Evolutionary conservation across 495 filamentous ascomycete genomes (phyloP).

Genomic region (Penicillium diatomitis): DNA sequence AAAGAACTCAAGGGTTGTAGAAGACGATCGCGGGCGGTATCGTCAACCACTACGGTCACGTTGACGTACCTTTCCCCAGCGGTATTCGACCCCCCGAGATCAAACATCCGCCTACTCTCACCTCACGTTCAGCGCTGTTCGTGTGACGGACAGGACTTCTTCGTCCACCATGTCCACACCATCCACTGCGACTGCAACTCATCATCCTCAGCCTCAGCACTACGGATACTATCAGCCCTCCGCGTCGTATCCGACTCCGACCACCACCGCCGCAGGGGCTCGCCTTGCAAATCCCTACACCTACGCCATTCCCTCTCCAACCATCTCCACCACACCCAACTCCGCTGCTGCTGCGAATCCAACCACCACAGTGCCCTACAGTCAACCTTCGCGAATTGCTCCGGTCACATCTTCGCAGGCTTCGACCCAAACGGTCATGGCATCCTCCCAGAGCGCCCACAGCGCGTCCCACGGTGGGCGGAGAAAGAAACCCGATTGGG

Average conservation of each 20-base stretch:
- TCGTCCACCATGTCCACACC: conserved; percentile 68
- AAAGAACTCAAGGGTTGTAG: no score
- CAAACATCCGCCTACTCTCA: conserved; percentile 53
- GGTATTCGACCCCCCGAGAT: conserved; percentile 3
- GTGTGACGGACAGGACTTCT: conserved; percentile 24
- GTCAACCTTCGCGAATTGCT: conserved; percentile 25
- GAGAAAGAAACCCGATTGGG: conserved; percentile 67
- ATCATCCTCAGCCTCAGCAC: conserved; percentile 56
- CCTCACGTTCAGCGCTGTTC: conserved; percentile 52
- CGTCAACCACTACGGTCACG: neutral
- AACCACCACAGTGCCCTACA: conserved; percentile 30
- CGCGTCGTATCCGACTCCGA: conserved; percentile 43
- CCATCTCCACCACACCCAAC: conserved; percentile 21
- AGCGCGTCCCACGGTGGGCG: conserved; percentile 46
- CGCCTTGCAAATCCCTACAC: conserved; percentile 41
- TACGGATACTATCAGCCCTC: conserved; percentile 55
- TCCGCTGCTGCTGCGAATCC: neutral
- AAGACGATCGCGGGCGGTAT: no score
- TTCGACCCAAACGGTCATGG: conserved; percentile 26
- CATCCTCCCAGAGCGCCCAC: conserved; percentile 21
- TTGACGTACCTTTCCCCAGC: neutral
- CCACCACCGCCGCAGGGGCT: conserved; percentile 38
- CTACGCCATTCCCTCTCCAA: conserved; percentile 37
- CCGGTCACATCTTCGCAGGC: conserved; percentile 11
- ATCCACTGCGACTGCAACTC: conserved; percentile 69